Evolutionary conservation across 371 early-diverging fungal genomes (phyloP), one percentile per base, ranked within the genome.

Genomic region (Zychaea mexicana): DNA sequence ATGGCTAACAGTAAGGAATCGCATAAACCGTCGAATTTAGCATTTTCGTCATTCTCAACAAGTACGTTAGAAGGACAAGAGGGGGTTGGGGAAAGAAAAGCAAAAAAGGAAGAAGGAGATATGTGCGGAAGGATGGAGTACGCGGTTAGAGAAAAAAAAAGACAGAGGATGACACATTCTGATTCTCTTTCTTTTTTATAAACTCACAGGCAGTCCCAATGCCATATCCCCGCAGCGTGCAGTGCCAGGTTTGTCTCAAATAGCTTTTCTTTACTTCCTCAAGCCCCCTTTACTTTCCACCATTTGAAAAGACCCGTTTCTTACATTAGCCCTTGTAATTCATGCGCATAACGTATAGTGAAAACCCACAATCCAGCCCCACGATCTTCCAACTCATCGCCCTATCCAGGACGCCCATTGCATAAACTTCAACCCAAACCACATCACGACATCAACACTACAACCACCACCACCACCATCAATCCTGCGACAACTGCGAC

Each of bases 1-100:
- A 63, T 63, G 63, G 38, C 42, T 15, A 58, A 45, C 24, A 38
- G 59, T 1, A 58, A 58, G 36, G 38, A 58, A 45, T 39, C 59
- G 27, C 8, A n/a, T 27, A 58, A 27, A 33, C n/a, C 33, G 21
- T 27, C 33, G 12, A 32, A 61, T 38, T 17, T 63, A 15, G 63
- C 63, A 32, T 63, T 63, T 54, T 52, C 63, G 31, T 63, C 63
- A 38, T 63, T 63, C 32, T 30, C 63, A 39, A 55, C 32, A 56
- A 55, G 56, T 56, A 57, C 0, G 46, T 42, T 31, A 15, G 15
- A 42, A 42, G n/a, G 42, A 1, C n/a, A n/a, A n/a, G n/a, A n/a
- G n/a, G n/a, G n/a, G n/a, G n/a, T n/a, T n/a, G n/a, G n/a, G n/a
- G n/a, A n/a, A n/a, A n/a, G n/a, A n/a, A n/a, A n/a, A n/a, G n/a